Evolutionary conservation across 2,329 filamentous ascomycete species (phyloP).

Genomic region (Balansia obtecta): DNA sequence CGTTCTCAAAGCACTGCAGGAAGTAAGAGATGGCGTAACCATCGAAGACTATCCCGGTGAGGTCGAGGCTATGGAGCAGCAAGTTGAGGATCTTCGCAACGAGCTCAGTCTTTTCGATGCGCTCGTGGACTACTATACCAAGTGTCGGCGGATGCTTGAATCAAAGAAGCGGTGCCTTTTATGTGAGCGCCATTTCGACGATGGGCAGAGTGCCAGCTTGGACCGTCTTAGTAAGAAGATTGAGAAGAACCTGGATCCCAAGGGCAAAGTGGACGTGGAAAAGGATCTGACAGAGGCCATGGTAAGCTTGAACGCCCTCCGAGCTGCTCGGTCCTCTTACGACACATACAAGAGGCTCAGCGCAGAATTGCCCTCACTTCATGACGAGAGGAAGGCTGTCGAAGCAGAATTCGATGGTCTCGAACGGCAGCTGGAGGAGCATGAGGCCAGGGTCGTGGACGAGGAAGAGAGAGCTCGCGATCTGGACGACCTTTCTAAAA

Average conservation of each 20-base stretch:
- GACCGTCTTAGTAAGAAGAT: conserved; percentile 57
- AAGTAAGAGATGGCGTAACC: conserved; percentile 29
- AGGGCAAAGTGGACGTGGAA: conserved; percentile 49
- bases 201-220: conserved; percentile 40
- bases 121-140: conserved; percentile 58
- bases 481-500: conserved; percentile 63
- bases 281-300: conserved; percentile 42
- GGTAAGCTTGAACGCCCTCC: conserved; percentile 43
- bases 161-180: conserved; percentile 63
- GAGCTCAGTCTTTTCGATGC: conserved; percentile 59
- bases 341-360: conserved; percentile 63
- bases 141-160: conserved; percentile 53
- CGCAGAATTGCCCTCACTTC: conserved; percentile 57
- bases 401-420: conserved; percentile 50
- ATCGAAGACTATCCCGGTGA: conserved; percentile 43
- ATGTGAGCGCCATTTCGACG: conserved; percentile 59
- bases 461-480: conserved; percentile 56
- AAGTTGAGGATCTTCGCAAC: conserved; percentile 48
- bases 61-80: conserved; percentile 37
- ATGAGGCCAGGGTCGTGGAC: conserved; percentile 54
- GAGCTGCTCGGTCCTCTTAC: conserved; percentile 52
- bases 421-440: conserved; percentile 49
- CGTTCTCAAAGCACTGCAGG: conserved; percentile 36
- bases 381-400: conserved; percentile 48
- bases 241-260: conserved; percentile 47